Evolutionary conservation across 2,329 filamentous ascomycete genomes (phyloP), one percentile per base, ranked within the genome.

Genomic region (Cordyceps cateniannulata): DNA sequence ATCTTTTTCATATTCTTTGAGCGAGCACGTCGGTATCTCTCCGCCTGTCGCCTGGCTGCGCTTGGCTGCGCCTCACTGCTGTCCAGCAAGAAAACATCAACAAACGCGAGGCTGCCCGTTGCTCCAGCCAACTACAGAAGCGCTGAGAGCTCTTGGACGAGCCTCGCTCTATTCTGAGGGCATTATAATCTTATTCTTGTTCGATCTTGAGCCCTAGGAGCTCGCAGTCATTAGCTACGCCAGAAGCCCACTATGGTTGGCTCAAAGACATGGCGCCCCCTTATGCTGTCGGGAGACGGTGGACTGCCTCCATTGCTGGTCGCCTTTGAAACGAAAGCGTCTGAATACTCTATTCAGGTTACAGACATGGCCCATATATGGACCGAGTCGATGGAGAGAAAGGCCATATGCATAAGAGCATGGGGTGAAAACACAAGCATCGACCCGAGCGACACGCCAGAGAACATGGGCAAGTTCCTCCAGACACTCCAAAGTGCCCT

Each of bases 281-380:
- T 85, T 62, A 79, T 80, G 45, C 69, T 78, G 38, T 62, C 71
- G 18, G 54, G 66, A 22, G 76, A 76, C 40, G 67, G 72, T 14
- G 72, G 73, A 20, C 66, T 85, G 6, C 88, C 88, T 12, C 76
- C 81, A 42, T 78, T 93, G 8, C 77, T 93, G 38, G 77, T 89
- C 48, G 88, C 88, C 63, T 76, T 82, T 22, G 68, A 72, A 29
- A 85, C 88, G 67, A 75, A 75, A 5, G 56, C 76, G 18, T 73
- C 79, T 24, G 81, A 84, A 12, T 93, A 93, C 74, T 79, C 76
- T 2, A 70, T 93, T 29, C 79, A 84, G 62, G 69, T 93, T 44
- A 91, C 88, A 2, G 90, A 93, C 69, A 78, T 92, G 62, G 85
- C 82, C 69, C 82, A 86, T 65, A 76, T 92, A n/a, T 95, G 90